Base-by-base conservation (phyloP, 768 basidiomycete genomes). In the Paxillus ammoniavirescens region DNA sequence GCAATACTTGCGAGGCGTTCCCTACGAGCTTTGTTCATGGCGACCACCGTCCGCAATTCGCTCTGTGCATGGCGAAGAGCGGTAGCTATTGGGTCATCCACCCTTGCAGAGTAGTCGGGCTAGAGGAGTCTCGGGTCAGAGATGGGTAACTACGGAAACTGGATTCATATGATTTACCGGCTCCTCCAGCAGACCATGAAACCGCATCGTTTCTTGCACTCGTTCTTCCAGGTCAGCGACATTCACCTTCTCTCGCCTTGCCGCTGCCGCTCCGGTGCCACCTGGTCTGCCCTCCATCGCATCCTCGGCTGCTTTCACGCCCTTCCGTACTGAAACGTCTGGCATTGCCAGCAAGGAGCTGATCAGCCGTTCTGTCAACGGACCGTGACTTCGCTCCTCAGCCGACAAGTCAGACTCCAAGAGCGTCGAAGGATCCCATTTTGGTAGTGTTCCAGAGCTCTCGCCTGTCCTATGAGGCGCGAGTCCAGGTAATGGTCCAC, bases 31-130 rank as follows among this genome's bases (percentile, higher is more conserved):
- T 94, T 92, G 76, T 99, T 99, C 53, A 84, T 79, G 8, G 85
- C 80, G 2, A 89, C 77, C 46, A 98, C 89, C 6, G 73, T 75
- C 9, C 88, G 83, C 5, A 99, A 79, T 59, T 93, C 84, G 13
- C 79, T 74, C 67, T 99, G 97, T 15, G 92, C 90, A 41, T 91
- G 86, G 3, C 96, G 88, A 1, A 99, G 81, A 1, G 92, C 89
- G 2, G 90, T 85, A 8, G 94, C 87, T 46, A 99, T 91, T 31
- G 95, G 94, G 69, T 99, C 97, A 66, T 98, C 96, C 36, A 94
- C 88, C 55, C 87, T 84, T 42, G 84, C 78, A 21, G 82, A 75
- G 63, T 82, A 91, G 66, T 91, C 84, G 44, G 88, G 87, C 88
- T 90, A 56, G 23, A 59, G 42, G 48, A 54, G 43, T 40, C 18